phyloP scores from a whole-genome alignment of 2,329 filamentous ascomycete species.

The Sporothrix variecibatus region DNA sequence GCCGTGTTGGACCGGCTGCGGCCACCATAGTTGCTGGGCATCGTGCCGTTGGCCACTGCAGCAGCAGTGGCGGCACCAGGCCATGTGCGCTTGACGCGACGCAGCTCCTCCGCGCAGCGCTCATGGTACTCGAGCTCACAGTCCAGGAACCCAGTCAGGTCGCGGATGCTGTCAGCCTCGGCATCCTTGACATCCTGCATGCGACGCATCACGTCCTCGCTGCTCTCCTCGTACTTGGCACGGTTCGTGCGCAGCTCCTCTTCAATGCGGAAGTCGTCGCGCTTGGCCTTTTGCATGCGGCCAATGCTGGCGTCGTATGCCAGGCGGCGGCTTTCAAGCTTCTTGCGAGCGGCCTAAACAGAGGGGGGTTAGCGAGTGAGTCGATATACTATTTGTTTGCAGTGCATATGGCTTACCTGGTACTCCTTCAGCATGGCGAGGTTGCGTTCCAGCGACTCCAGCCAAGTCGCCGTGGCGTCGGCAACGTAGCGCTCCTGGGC shows the following conservation, averaged over 20 bases:
- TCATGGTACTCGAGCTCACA: slow-evolving; percentile 91
- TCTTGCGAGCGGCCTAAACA: slow-evolving; percentile 83
- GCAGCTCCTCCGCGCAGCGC: slow-evolving; percentile 80
- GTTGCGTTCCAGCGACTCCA: slow-evolving; percentile 87
- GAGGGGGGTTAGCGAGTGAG: neutral
- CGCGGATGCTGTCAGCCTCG: slow-evolving; percentile 78
- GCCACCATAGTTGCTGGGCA: slow-evolving; percentile 30
- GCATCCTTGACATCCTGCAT: slow-evolving; percentile 98
- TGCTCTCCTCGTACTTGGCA: slow-evolving; percentile 94
- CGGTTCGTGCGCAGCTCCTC: slow-evolving; percentile 90
- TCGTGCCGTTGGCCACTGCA: slow-evolving; percentile 23
- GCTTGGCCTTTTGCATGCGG: slow-evolving; percentile 92
- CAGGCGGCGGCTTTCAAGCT: slow-evolving; percentile 84
- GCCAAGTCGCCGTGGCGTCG: slow-evolving; percentile 78
- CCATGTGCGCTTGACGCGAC: slow-evolving; percentile 54
- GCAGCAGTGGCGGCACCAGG: slow-evolving; percentile 33
- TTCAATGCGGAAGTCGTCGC: slow-evolving; percentile 89
- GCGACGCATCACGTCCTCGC: slow-evolving; percentile 83
- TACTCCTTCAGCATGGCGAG: slow-evolving; percentile 97
- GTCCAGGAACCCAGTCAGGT: slow-evolving; percentile 80
- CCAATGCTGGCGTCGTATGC: slow-evolving; percentile 87
- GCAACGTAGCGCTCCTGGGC: slow-evolving; percentile 82
- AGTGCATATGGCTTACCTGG: slow-evolving; percentile 60
- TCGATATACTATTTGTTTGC: too few species aligned
- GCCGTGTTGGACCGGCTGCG: slow-evolving; percentile 53